Percentiles rank a stretch among this genome's conserved stretches.
Conservation (phyloP, 2,329 filamentous ascomycete species). For the Colletotrichum spinosum region DNA sequence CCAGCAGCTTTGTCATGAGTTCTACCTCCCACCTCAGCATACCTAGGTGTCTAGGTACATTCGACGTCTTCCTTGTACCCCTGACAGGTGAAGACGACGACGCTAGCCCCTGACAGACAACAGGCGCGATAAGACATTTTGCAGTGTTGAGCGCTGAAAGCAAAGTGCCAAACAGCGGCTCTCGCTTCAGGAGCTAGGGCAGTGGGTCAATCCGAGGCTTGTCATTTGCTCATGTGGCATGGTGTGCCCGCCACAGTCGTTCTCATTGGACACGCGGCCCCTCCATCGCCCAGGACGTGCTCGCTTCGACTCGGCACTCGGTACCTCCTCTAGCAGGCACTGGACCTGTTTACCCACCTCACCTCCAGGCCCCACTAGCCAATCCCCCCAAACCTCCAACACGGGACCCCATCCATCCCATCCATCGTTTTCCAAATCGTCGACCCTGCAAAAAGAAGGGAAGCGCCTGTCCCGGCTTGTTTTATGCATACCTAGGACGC, state of each 20-base stretch:
- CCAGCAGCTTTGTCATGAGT: too few relatives aligned
- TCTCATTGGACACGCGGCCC: too few relatives aligned
- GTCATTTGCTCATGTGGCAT: conserved; percentile 25
- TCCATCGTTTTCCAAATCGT: neutral
- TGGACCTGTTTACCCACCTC: neutral
- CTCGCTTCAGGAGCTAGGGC: conserved; percentile 32
- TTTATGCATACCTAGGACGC: conserved; percentile 14
- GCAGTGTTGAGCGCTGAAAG: too few relatives aligned
- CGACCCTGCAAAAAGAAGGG: neutral
- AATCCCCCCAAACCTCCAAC: neutral
- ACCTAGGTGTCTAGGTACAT: too few relatives aligned
- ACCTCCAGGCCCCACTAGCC: conserved; percentile 2
- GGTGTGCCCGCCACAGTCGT: neutral
- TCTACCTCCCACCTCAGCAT: too few relatives aligned
- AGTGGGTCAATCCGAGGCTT: conserved; percentile 11
- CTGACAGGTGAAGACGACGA: too few relatives aligned
- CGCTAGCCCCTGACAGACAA: too few relatives aligned
- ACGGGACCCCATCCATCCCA: neutral
- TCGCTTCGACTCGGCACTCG: conserved; percentile 13
- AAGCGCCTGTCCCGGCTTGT: conserved; percentile 32
- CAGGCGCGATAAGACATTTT: too few relatives aligned
- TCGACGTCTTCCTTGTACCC: too few relatives aligned
- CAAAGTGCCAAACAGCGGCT: conserved; percentile 26
- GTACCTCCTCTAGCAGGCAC: neutral
- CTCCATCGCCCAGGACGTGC: too few relatives aligned